phyloP scores from a whole-genome alignment of 148 eudicot genomes.

The Nepenthes mirabilis region DNA sequence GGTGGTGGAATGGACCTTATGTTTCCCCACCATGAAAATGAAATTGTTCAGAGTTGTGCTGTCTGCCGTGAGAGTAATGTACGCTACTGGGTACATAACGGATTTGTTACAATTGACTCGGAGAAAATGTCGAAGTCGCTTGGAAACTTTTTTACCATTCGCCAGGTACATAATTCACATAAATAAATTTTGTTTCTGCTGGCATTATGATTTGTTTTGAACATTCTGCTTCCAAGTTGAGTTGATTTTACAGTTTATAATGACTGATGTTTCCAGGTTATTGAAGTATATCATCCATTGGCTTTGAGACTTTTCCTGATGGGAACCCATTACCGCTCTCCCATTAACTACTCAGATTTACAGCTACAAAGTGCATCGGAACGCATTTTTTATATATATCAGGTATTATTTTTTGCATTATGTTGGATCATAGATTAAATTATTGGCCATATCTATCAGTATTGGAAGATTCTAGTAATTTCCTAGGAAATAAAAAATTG shows the following conservation, averaged over 20 bases:
- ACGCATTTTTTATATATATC: slow-evolving; percentile 77
- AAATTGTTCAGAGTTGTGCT: slow-evolving; percentile 96
- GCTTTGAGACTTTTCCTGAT: slow-evolving; percentile 84
- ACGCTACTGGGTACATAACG: slow-evolving; percentile 91
- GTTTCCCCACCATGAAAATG: slow-evolving; percentile 99
- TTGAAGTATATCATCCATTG: slow-evolving; percentile 81
- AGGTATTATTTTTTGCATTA: slow-evolving; percentile 34
- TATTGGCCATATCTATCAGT: not conserved
- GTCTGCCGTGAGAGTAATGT: slow-evolving; percentile 69
- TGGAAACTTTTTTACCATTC: slow-evolving; percentile 96
- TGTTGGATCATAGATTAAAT: not conserved
- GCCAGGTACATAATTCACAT: slow-evolving; percentile 46
- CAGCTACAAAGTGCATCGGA: slow-evolving; percentile 83
- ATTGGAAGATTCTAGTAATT: not conserved
- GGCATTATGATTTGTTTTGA: not conserved
- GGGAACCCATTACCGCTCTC: slow-evolving; percentile 89
- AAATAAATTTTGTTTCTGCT: not conserved
- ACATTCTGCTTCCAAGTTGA: not conserved
- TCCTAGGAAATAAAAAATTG: not conserved
- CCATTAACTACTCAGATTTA: slow-evolving; percentile 77
- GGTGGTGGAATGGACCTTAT: slow-evolving; percentile 99
- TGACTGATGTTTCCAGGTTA: slow-evolving; percentile 38
- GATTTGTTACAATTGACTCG: slow-evolving; percentile 79
- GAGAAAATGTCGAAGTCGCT: slow-evolving; percentile 98
- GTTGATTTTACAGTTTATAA: not conserved